Percentiles rank a stretch among this genome's conserved stretches.
These are phyloP conservation scores for Clarireedia homoeocarpa DNA, from an alignment of 2,329 filamentous ascomycete genomes.

Conservation along the genomic window DNA sequence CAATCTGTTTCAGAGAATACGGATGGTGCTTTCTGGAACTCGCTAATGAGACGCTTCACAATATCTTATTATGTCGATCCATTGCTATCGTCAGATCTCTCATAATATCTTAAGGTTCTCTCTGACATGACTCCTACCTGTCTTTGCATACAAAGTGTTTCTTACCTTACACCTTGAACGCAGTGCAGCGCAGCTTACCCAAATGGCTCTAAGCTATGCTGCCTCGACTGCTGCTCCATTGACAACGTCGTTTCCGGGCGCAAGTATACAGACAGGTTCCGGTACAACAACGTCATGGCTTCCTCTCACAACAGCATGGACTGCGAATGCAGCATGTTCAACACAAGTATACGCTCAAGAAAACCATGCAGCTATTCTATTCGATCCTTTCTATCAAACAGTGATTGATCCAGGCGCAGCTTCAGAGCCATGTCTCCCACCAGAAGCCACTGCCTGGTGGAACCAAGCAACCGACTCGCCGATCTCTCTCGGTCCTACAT, in stretches of 20 bases:
- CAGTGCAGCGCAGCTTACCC: too few relatives aligned
- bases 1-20: too few relatives aligned
- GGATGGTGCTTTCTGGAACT: too few relatives aligned
- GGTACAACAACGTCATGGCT: constrained; percentile 3
- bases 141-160: too few relatives aligned
- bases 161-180: too few relatives aligned
- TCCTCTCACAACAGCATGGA: not conserved
- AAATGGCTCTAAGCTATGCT: too few relatives aligned
- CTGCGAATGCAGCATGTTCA: not conserved
- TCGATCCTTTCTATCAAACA: not conserved
- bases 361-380: not conserved
- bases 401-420: not conserved
- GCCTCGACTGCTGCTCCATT: too few relatives aligned
- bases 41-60: too few relatives aligned
- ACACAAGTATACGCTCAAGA: not conserved
- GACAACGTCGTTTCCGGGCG: not conserved
- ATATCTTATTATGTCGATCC: too few relatives aligned
- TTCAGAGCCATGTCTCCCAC: not conserved
- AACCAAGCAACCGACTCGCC: not conserved
- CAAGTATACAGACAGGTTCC: not conserved
- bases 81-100: too few relatives aligned
- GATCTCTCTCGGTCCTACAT: constrained; percentile 2
- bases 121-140: too few relatives aligned
- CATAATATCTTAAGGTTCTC: too few relatives aligned
- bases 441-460: constrained; percentile 2